phyloP scores from a whole-genome alignment of 1,284 basidiomycete genomes.

The Macrocystidia cucumis region DNA sequence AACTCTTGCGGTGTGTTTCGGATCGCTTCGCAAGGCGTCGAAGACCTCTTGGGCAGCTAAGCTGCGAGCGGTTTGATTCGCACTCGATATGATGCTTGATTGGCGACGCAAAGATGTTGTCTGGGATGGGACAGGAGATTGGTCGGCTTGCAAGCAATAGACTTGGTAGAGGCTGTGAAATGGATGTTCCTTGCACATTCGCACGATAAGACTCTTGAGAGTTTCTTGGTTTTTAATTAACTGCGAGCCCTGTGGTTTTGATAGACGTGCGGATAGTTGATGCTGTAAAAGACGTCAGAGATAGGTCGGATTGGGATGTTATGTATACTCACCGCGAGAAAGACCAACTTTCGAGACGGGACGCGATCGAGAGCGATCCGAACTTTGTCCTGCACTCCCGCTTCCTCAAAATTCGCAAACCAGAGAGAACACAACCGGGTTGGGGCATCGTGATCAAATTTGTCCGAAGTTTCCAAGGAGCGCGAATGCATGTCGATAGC shows the following conservation, averaged over 20 bases:
- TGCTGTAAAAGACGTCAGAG: constrained; percentile 33
- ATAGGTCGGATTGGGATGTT: constrained; percentile 1
- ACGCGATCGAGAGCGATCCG: constrained; percentile 47
- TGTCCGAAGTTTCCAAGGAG: constrained; percentile 63
- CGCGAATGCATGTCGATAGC: constrained; percentile 82
- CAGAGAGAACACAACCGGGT: constrained; percentile 87
- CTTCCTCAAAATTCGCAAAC: constrained; percentile 76
- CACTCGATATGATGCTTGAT: constrained; percentile 31
- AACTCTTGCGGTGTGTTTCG: constrained; percentile 32
- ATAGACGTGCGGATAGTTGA: constrained; percentile 86
- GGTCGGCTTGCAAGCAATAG: constrained; percentile 57
- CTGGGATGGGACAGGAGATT: constrained; percentile 10
- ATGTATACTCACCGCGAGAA: constrained; percentile 60
- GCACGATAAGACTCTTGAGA: constrained; percentile 59
- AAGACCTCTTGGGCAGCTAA: constrained; percentile 70
- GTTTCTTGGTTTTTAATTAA: constrained; percentile 47
- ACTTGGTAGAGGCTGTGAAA: constrained; percentile 93
- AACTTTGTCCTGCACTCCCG: constrained; percentile 45
- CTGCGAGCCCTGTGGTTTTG: constrained; percentile 25
- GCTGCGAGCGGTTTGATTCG: constrained; percentile 48
- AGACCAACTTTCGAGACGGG: constrained; percentile 87
- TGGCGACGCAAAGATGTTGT: constrained; percentile 23
- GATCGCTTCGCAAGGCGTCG: constrained; percentile 42
- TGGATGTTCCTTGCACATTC: constrained; percentile 87
- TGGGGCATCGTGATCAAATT: constrained; percentile 69